These are phyloP conservation scores for Komagataella kurtzmanii DNA, from an alignment of 805 yeast genomes.

Conservation along the genomic window DNA sequence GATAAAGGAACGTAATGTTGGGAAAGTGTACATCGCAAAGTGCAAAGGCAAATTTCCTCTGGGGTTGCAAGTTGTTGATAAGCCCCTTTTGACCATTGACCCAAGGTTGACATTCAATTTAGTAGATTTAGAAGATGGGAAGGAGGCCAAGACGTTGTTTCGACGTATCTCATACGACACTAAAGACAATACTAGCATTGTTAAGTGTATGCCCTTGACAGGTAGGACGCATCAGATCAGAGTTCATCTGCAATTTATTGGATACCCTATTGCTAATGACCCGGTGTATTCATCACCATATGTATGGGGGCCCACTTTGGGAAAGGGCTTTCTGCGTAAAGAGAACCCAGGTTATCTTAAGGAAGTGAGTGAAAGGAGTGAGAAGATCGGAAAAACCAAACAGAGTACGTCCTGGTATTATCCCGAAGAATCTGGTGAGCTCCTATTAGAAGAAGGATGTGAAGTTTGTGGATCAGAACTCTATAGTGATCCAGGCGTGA, in stretches of 20 bases:
- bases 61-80: slow-evolving; percentile 40
- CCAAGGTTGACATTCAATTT: slow-evolving; percentile 63
- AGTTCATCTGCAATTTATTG: slow-evolving; percentile 83
- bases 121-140: slow-evolving; percentile 39
- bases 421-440: slow-evolving; percentile 52
- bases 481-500: slow-evolving; percentile 80
- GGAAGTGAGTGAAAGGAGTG: slow-evolving; percentile 33
- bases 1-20: slow-evolving; percentile 57
- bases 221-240: slow-evolving; percentile 95
- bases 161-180: slow-evolving; percentile 57
- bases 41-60: slow-evolving; percentile 80
- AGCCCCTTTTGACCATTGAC: slow-evolving; percentile 56
- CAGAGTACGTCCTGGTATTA: slow-evolving; percentile 59
- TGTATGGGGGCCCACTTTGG: slow-evolving; percentile 74
- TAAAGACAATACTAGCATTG: slow-evolving; percentile 41
- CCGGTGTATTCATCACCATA: slow-evolving; percentile 71
- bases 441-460: slow-evolving; percentile 45
- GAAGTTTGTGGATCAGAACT: slow-evolving; percentile 53
- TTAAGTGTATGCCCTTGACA: slow-evolving; percentile 74
- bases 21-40: slow-evolving; percentile 76
- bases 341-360: slow-evolving; percentile 13
- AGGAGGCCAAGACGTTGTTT: slow-evolving; percentile 66
- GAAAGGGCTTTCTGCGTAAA: slow-evolving; percentile 31
- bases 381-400: slow-evolving; percentile 56
- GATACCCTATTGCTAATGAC: slow-evolving; percentile 85